Conservation (phyloP, 2,329 filamentous ascomycete species). For the Dactylellina drechsleri region DNA sequence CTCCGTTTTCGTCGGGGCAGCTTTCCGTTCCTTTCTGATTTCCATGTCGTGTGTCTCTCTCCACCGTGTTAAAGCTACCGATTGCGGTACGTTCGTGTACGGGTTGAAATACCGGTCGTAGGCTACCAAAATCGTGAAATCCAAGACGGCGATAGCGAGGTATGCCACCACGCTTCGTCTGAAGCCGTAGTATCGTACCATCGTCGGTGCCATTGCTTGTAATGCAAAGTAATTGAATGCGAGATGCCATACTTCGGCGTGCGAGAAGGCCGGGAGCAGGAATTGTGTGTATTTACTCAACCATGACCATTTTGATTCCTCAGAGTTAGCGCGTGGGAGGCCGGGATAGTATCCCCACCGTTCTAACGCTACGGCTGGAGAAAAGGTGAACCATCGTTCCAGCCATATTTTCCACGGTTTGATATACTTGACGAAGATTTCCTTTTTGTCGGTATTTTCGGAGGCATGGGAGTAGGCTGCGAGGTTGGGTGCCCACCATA, state of each 20-base stretch:
- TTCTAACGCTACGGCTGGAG: conserved; percentile 7
- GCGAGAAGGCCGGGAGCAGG: conserved; percentile 31
- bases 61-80: not conserved
- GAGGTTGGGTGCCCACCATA: conserved; percentile 26
- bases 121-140: not conserved
- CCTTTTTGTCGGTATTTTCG: not conserved
- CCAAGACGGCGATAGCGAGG: conserved; percentile 5
- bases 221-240: conserved; percentile 49
- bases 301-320: not conserved
- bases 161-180: conserved; percentile 20
- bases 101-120: conserved; percentile 30
- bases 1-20: conserved; percentile 14
- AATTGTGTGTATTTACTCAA: conserved; percentile 33
- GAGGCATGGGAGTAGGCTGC: conserved; percentile 1
- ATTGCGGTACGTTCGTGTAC: conserved; percentile 11
- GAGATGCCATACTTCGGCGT: conserved; percentile 33
- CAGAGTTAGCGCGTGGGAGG: not conserved
- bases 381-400: conserved; percentile 33
- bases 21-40: conserved; percentile 14
- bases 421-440: conserved; percentile 32
- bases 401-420: conserved; percentile 22
- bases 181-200: conserved; percentile 44
- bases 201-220: conserved; percentile 38
- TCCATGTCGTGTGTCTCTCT: conserved; percentile 4
- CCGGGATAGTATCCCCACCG: conserved; percentile 22